Percentiles rank a stretch among this genome's conserved stretches.
These are phyloP conservation scores for Lanmaoa pseudosensibilis DNA, from an alignment of 768 basidiomycete species.

Conservation along the genomic window DNA sequence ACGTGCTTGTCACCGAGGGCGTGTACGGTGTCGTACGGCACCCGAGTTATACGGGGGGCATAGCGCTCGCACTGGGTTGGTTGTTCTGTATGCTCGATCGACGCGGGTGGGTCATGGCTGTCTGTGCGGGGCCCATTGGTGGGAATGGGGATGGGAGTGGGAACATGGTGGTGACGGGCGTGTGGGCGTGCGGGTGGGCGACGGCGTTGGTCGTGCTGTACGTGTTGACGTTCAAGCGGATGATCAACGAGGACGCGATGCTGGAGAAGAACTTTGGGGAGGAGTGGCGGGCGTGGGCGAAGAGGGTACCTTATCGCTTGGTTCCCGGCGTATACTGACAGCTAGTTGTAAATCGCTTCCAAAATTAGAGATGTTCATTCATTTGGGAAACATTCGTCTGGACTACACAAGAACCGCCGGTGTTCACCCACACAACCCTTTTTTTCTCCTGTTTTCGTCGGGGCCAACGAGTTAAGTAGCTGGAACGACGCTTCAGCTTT, in stretches of 20 bases:
- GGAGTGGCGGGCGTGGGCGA: conserved; percentile 25
- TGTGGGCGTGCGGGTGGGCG: neutral
- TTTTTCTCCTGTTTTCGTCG: too few species aligned
- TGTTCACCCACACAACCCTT: too few species aligned
- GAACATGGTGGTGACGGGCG: neutral
- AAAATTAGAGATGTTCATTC: too few species aligned
- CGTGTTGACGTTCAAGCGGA: conserved; percentile 7
- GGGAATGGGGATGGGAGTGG: neutral
- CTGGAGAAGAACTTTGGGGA: conserved; percentile 26
- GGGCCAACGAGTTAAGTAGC: too few species aligned
- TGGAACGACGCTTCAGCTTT: neutral
- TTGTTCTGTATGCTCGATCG: conserved; percentile 7
- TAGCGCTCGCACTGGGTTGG: neutral
- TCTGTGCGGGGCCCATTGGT: neutral
- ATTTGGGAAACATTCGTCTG: too few species aligned
- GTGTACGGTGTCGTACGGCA: conserved; percentile 32
- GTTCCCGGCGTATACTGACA: conserved; percentile 21
- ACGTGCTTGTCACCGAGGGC: conserved; percentile 28
- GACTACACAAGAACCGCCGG: too few species aligned
- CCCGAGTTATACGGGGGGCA: conserved; percentile 26
- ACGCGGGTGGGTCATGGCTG: neutral
- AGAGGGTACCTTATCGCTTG: conserved; percentile 20
- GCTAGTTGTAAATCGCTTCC: too few species aligned
- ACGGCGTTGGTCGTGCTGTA: neutral
- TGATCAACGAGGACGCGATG: conserved; percentile 28